A percentile compares a stretch with the other conserved stretches of the same genome.
Evolutionary conservation across 2,329 filamentous ascomycete genomes (phyloP).

Genomic region (Elsinoe batatas): DNA sequence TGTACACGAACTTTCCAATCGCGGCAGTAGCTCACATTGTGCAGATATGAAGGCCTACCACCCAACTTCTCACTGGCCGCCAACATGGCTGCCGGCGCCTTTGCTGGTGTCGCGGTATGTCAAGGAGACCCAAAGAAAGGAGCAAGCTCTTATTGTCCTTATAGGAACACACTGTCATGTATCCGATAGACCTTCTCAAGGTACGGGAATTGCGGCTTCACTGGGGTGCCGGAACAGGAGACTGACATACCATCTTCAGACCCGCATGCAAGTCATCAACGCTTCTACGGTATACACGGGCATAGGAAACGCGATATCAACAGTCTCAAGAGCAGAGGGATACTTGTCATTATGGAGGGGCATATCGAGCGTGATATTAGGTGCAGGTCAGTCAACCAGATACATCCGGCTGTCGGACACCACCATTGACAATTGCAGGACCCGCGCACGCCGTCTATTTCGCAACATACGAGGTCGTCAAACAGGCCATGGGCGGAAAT

Average conservation of each 20-base stretch:
- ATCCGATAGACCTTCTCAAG: conserved; percentile 96
- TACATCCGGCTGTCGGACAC: conserved; percentile 16
- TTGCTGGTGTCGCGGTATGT: conserved; percentile 87
- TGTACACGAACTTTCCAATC: conserved; percentile 10
- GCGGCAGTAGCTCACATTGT: conserved; percentile 11
- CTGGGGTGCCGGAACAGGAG: background rate
- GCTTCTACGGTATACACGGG: conserved; percentile 79
- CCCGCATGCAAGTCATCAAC: conserved; percentile 93
- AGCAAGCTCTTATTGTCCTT: conserved; percentile 1
- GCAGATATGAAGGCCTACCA: conserved; percentile 81
- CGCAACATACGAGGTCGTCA: conserved; percentile 93
- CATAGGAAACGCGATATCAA: conserved; percentile 82
- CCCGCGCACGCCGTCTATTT: conserved; percentile 98
- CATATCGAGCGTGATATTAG: conserved; percentile 90
- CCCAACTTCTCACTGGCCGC: conserved; percentile 88
- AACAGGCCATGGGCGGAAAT: conserved; percentile 92
- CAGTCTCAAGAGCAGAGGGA: conserved; percentile 83
- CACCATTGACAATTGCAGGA: conserved; percentile 43
- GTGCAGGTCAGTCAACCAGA: conserved; percentile 56
- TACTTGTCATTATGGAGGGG: conserved; percentile 90
- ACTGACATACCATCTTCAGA: conserved; percentile 44
- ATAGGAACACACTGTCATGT: conserved; percentile 98
- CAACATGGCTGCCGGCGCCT: conserved; percentile 94
- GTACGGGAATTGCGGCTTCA: conserved; percentile 41
- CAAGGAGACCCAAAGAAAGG: background rate